Conservation (phyloP, 129 eudicot species). For the Lactuca saligna region DNA sequence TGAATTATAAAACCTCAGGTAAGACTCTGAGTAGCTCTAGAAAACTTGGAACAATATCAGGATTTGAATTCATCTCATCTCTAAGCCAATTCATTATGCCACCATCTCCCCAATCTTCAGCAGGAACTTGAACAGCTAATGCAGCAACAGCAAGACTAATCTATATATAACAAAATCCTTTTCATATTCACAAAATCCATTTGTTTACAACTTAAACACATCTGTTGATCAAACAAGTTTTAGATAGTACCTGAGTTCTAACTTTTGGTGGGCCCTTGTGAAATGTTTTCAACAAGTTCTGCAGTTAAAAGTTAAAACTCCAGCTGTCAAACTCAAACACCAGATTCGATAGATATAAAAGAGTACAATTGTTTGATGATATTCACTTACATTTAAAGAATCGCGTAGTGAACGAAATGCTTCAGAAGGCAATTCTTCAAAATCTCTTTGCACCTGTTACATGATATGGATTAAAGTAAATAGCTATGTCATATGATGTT, state of each 20-base stretch:
- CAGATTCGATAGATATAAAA: constrained; percentile 15
- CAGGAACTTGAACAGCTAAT: constrained; percentile 96
- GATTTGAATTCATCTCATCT: constrained; percentile 81
- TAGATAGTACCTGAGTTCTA: constrained; percentile 85
- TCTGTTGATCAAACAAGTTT: neutral
- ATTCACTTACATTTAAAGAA: constrained; percentile 70
- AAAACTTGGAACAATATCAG: constrained; percentile 81
- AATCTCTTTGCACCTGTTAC: constrained; percentile 90
- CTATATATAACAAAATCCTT: constrained; percentile 41
- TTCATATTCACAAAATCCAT: constrained; percentile 2
- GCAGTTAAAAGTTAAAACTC: constrained; percentile 31
- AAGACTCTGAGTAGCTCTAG: constrained; percentile 90
- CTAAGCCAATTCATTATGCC: constrained; percentile 91
- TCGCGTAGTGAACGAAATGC: constrained; percentile 93
- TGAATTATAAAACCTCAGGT: constrained; percentile 62
- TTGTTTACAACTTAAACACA: neutral
- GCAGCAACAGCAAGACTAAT: constrained; percentile 99
- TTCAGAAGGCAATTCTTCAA: constrained; percentile 97
- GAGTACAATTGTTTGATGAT: neutral
- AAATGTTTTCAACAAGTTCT: constrained; percentile 84
- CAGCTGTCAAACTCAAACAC: constrained; percentile 20
- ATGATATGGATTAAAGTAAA: constrained; percentile 16
- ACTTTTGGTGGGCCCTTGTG: constrained; percentile 98
- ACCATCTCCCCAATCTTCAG: constrained; percentile 99
- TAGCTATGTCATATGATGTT: neutral